Conservation (phyloP, 73 alveolate species). For the Strombidium stylifer region DNA sequence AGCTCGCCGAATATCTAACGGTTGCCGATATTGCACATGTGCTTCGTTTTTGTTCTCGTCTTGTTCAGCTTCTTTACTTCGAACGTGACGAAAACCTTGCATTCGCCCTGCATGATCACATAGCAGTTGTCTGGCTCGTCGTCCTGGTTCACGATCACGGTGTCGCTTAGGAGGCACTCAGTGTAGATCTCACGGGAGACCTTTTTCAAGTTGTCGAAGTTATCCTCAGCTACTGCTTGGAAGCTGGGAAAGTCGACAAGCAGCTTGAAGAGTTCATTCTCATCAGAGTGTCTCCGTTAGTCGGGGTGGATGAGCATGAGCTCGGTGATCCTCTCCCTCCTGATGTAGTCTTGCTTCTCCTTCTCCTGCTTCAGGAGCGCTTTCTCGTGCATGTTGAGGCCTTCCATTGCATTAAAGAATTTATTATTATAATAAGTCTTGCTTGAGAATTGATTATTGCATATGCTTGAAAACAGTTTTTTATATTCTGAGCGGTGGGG, state of each 20-base stretch:
- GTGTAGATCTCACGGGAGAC: constrained; percentile 13
- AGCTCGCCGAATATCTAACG: constrained; percentile 38
- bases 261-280: constrained; percentile 24
- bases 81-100: constrained; percentile 35
- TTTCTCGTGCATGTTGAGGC: no score
- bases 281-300: constrained; percentile 17
- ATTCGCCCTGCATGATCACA: constrained; percentile 26
- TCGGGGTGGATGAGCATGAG: constrained; percentile 11
- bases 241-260: constrained; percentile 46
- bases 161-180: constrained; percentile 32
- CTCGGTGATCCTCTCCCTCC: constrained; percentile 39
- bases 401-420: no score
- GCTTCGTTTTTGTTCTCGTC: constrained; percentile 33
- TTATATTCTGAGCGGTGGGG: no score
- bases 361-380: constrained; percentile 19
- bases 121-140: constrained; percentile 36
- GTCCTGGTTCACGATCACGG: constrained; percentile 7
- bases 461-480: no score
- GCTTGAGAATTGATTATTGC: no score
- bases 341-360: constrained; percentile 4
- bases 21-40: constrained; percentile 48
- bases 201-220: constrained; percentile 23
- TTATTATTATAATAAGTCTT: no score
- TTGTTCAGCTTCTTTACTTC: constrained; percentile 31
- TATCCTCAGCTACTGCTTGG: constrained; percentile 46